These are phyloP conservation scores for Pisolithus marmoratus DNA, from an alignment of 768 basidiomycete genomes.

Conservation along the genomic window DNA sequence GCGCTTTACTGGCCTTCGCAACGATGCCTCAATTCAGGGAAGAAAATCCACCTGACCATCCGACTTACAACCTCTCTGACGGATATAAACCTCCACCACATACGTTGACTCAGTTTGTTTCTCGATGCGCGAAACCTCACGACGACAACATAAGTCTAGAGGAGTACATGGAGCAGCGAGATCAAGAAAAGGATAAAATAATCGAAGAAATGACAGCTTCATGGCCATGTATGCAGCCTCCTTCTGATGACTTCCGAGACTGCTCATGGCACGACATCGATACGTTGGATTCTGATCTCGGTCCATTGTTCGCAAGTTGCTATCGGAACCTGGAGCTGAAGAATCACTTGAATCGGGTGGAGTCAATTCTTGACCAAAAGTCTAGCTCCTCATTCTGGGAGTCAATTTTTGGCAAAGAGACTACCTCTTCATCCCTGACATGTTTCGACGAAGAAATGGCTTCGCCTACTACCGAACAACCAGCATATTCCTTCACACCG, in stretches of 20 bases:
- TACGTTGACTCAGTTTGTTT: background rate
- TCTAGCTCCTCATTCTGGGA: background rate
- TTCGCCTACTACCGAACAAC: slow-evolving; percentile 2
- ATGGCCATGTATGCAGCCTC: slow-evolving; percentile 13
- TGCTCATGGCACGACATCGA: background rate
- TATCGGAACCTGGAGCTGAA: slow-evolving; percentile 9
- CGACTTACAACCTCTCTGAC: slow-evolving; percentile 4
- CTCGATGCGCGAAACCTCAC: background rate
- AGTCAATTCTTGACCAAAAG: slow-evolving; percentile 3
- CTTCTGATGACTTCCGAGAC: background rate
- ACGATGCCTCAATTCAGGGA: slow-evolving; percentile 5
- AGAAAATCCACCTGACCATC: slow-evolving; percentile 6
- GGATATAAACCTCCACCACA: slow-evolving; percentile 1
- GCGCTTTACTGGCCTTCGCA: slow-evolving; percentile 27
- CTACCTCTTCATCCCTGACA: too few relatives aligned
- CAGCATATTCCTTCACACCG: background rate
- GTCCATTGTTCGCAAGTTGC: slow-evolving; percentile 8
- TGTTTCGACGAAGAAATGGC: background rate
- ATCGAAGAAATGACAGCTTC: background rate
- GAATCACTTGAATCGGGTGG: slow-evolving; percentile 8
- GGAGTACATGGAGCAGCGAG: background rate
- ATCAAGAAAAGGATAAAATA: background rate
- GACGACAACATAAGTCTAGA: slow-evolving; percentile 4
- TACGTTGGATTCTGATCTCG: background rate
- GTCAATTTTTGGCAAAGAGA: too few relatives aligned